Conservation (phyloP, 2,329 filamentous ascomycete genomes). For the Phialocephala subalpina region DNA sequence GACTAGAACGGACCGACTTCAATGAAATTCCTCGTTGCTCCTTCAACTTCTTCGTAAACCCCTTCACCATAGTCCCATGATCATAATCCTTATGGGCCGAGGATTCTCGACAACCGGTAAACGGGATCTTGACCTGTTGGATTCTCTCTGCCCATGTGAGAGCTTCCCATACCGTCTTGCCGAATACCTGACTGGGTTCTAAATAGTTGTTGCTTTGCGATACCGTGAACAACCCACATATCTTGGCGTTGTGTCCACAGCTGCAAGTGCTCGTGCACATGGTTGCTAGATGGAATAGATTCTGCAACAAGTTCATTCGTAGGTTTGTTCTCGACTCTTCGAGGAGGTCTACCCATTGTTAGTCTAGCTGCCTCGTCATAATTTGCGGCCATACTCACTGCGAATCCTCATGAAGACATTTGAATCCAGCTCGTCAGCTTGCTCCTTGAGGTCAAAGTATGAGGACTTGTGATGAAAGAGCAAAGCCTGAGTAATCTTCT, state of each 20-base stretch:
- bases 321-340: neutral
- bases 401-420: neutral
- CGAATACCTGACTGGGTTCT: neutral
- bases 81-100: too few species aligned
- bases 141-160: too few species aligned
- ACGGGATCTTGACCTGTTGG: too few species aligned
- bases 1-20: neutral
- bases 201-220: neutral
- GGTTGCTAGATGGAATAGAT: neutral
- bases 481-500: neutral
- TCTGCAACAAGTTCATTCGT: neutral
- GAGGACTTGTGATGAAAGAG: neutral
- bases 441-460: neutral
- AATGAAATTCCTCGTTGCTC: neutral
- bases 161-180: too few species aligned
- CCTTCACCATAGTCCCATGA: neutral
- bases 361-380: neutral
- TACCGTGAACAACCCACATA: neutral
- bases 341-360: neutral
- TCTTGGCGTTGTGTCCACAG: neutral
- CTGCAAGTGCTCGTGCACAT: neutral
- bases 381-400: too few species aligned
- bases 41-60: neutral
- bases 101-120: too few species aligned
- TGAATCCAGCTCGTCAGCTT: neutral